These are phyloP conservation scores for Sanghuangporus sanghuang DNA, from an alignment of 1,284 basidiomycete species.

Conservation along the genomic window DNA sequence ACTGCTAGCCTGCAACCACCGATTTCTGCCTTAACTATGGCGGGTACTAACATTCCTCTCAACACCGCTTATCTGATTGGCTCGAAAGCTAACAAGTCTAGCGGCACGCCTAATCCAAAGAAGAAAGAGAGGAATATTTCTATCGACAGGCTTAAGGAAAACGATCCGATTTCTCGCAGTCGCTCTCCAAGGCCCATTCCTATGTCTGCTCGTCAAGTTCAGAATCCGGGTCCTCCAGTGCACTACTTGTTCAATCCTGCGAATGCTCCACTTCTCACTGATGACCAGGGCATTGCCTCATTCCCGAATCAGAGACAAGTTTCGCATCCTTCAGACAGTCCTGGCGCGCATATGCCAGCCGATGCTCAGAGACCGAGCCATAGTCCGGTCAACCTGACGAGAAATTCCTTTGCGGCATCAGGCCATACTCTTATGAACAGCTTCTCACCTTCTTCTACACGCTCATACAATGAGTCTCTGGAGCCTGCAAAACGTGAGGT, in stretches of 20 bases:
- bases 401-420: neutral
- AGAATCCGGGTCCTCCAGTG: neutral
- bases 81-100: neutral
- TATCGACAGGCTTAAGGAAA: conserved; percentile 13
- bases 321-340: neutral
- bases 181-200: conserved; percentile 4
- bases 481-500: conserved; percentile 12
- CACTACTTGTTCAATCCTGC: neutral
- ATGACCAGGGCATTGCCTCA: neutral
- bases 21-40: neutral
- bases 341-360: neutral
- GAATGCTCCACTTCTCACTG: neutral
- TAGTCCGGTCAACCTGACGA: neutral
- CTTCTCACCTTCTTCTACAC: conserved; percentile 5
- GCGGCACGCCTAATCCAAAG: neutral
- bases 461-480: neutral
- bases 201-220: conserved; percentile 1
- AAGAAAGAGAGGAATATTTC: conserved; percentile 1
- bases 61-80: conserved; percentile 10
- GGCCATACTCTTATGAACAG: neutral
- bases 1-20: neutral
- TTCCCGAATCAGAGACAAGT: neutral
- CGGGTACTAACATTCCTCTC: conserved; percentile 12
- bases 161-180: neutral
- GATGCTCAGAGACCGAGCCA: neutral